phyloP scores from a whole-genome alignment of 805 yeast genomes.

The Maudiozyma saulgeensis region DNA sequence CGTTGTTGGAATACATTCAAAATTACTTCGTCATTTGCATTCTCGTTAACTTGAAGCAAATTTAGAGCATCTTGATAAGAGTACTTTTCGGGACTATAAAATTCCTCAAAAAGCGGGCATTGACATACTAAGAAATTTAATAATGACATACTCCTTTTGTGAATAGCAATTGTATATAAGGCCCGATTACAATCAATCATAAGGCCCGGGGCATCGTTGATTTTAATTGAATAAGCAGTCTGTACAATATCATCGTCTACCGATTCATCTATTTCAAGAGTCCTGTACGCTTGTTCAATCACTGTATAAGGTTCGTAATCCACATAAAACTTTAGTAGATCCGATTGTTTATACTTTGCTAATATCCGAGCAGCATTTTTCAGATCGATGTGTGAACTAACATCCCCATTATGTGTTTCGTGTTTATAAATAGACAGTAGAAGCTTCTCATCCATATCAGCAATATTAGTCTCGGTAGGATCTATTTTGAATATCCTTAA shows the following conservation, averaged over 20 bases:
- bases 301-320: conserved; percentile 36
- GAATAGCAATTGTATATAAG: conserved; percentile 49
- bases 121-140: conserved; percentile 41
- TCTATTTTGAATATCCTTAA: conserved; percentile 29
- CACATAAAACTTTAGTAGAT: conserved; percentile 29
- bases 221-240: conserved; percentile 62
- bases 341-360: conserved; percentile 33
- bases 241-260: conserved; percentile 64
- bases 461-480: conserved; percentile 16
- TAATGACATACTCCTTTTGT: conserved; percentile 48
- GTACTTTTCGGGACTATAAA: conserved; percentile 20
- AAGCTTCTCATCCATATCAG: conserved; percentile 20
- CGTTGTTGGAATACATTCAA: conserved; percentile 26
- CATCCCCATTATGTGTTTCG: conserved; percentile 13
- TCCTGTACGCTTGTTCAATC: conserved; percentile 43
- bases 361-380: conserved; percentile 34
- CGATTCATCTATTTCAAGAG: conserved; percentile 40
- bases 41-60: conserved; percentile 39
- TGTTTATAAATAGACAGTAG: conserved; percentile 28
- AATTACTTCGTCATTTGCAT: conserved; percentile 44
- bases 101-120: conserved; percentile 22
- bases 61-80: conserved; percentile 36
- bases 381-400: conserved; percentile 18
- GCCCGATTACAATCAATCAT: conserved; percentile 41
- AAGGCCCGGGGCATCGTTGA: conserved; percentile 40